Base-by-base conservation (phyloP, 306 rosid species). In the Begonia masoniana region DNA sequence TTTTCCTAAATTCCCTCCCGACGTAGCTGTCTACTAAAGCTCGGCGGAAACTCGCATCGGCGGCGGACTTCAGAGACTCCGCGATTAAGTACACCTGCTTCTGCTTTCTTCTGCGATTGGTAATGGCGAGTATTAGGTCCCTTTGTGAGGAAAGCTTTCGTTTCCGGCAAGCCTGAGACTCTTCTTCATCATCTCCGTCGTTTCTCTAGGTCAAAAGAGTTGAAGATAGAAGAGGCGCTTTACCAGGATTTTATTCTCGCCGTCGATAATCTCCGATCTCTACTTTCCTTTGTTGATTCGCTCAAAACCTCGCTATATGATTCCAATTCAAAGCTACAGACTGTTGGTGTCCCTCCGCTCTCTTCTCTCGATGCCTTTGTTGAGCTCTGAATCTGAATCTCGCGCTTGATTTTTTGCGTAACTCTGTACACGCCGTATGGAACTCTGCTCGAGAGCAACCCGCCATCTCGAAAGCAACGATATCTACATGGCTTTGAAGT, bases 221-320 rank as follows among this genome's bases (percentile, higher is more conserved):
- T 93, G 0, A 94, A 91, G 79, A 91, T 91, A 76, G 99, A 91
- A 60, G 99, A 91, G 47, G 35, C 94, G 8, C 99, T 85, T 87
- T 91, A 91, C 71, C 96, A 86, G 63, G 99, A 91, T 67, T 91
- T 91, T 81, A 91, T 91, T 70, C 84, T 86, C 24, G 99, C 99
- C 50, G 99, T 91, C 47, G 99, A 91, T 15, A 95, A 91, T 67
- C 99, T 91, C 61, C 94, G 91, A 82, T 91, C 99, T 1, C 99
- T 91, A 8, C 82, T 91, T 47, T 86, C 99, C 43, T 95, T 85
- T 51, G 99, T 91, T 49, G 99, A 91, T 10, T 81, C 83, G 0
- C 94, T 91, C 62, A 91, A 91, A 71, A 83, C 99, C 10, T 64
- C 99, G 2, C 96, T 91, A 53, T 86, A 62, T 16, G 96, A 83